Percentiles rank a stretch among this genome's conserved stretches.
These are phyloP conservation scores for Jaltomata sinuosa DNA, from an alignment of 257 asterid genomes.

Conservation along the genomic window DNA sequence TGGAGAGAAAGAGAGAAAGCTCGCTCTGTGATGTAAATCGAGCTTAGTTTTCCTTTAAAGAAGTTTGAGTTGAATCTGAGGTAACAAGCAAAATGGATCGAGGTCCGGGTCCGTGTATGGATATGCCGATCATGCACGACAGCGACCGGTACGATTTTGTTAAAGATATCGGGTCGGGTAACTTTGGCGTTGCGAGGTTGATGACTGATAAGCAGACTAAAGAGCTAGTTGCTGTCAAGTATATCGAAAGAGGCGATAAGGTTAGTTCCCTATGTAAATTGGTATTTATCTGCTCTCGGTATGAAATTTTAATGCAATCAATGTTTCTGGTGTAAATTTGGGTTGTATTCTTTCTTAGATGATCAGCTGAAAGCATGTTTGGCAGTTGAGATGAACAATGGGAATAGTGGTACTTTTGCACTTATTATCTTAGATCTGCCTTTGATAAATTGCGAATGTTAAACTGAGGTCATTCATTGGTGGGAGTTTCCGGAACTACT, in stretches of 20 bases:
- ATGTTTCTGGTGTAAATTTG: background rate
- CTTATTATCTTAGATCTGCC: background rate
- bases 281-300: background rate
- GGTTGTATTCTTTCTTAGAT: background rate
- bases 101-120: conserved; percentile 55
- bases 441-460: background rate
- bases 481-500: background rate
- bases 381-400: background rate
- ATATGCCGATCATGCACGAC: conserved; percentile 94
- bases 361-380: background rate
- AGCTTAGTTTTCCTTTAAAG: too few relatives aligned
- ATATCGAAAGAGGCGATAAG: conserved; percentile 84
- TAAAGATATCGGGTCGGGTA: conserved; percentile 78
- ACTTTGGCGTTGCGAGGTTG: conserved; percentile 75
- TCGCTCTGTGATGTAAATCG: background rate
- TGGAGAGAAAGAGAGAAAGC: background rate
- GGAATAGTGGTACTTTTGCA: background rate
- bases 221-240: conserved; percentile 79
- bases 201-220: conserved; percentile 77
- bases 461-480: background rate
- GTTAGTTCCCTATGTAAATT: conserved; percentile 20
- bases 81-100: conserved; percentile 50
- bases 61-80: background rate
- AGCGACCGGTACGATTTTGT: conserved; percentile 82
- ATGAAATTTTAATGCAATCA: background rate